Conservation (phyloP, 331 rosid genomes). For the Spiraea crenata region DNA sequence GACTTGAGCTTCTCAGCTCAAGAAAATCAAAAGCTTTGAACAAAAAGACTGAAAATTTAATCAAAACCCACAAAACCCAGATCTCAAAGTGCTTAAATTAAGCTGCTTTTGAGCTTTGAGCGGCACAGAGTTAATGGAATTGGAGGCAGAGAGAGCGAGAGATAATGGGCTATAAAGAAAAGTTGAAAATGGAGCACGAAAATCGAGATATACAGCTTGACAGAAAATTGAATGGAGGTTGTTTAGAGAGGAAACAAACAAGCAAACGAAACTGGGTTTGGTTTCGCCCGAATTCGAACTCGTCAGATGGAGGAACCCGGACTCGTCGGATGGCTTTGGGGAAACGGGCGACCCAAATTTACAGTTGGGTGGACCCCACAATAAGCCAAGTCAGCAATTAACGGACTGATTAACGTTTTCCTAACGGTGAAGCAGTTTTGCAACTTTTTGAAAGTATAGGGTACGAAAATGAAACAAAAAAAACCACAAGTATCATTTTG, state of each 20-base stretch:
- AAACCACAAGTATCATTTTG: no score
- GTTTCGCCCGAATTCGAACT: no score
- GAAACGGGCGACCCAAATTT: no score
- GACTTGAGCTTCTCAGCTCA: slow-evolving; percentile 9
- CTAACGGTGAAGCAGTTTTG: no score
- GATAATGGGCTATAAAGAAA: slow-evolving; percentile 47
- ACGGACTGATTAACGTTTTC: no score
- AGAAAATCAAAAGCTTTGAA: not conserved
- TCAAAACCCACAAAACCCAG: slow-evolving; percentile 54
- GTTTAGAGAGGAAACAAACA: slow-evolving; percentile 7
- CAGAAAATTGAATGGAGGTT: slow-evolving; percentile 17
- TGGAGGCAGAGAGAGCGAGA: slow-evolving; percentile 27
- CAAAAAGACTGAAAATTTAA: slow-evolving; percentile 17
- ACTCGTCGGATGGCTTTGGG: no score
- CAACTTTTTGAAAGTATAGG: no score
- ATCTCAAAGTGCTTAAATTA: slow-evolving; percentile 50
- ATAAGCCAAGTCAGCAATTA: no score
- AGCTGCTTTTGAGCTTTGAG: slow-evolving; percentile 33
- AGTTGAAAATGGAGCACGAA: slow-evolving; percentile 54
- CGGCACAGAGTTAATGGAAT: slow-evolving; percentile 28
- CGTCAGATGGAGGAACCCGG: no score
- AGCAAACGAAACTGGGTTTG: slow-evolving; percentile 11
- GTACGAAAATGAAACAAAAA: no score
- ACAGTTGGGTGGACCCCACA: no score
- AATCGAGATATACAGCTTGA: slow-evolving; percentile 40